Evolutionary conservation across 2,329 filamentous ascomycete species (phyloP), one percentile per base, ranked within the genome.

Genomic region (Fusarium brachygibbosum): DNA sequence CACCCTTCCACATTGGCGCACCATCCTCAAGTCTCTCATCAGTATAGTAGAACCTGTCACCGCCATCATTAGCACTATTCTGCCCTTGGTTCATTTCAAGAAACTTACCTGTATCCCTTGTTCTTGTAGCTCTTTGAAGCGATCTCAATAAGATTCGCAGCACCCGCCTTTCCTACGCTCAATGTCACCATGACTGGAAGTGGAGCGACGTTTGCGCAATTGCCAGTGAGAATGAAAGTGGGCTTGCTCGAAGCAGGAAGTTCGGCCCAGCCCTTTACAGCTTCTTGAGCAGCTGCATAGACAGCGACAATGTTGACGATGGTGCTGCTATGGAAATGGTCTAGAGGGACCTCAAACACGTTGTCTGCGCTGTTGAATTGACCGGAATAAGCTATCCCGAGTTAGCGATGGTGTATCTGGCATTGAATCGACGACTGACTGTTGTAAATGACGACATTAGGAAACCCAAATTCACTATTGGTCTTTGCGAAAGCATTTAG

Each of bases 11-110:
- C 59, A 60, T 64, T 3, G 65, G 59, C 2, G 58, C 4, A 1
- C 65, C 65, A 35, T 68, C 65, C 13, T 50, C 48, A 0, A 28
- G 34, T 16, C 65, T 51, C n/a, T 69, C 65, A 17, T 68, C 65
- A 0, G 59, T 41, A 16, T 69, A 68, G 28, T 68, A 66, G 4
- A 69, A 69, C 4, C 65, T 68, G 2, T 2, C 1, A 0, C 0
- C 0, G 0, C 0, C 0, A 1, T 1, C 3, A 11, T 63, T 8
- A 63, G 37, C 11, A 14, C 2, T 2, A 31, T 2, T 1, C 1
- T 5, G 3, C 1, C 0, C n/a, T n/a, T n/a, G n/a, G n/a, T n/a
- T n/a, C n/a, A n/a, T n/a, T n/a, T 25, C 23, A 25, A 3, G 0
- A 4, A 1, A 10, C 38, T 19, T 9, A 68, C 65, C 28, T 65